Conservation (phyloP, 257 asterid genomes). For the Eucommia ulmoides region DNA sequence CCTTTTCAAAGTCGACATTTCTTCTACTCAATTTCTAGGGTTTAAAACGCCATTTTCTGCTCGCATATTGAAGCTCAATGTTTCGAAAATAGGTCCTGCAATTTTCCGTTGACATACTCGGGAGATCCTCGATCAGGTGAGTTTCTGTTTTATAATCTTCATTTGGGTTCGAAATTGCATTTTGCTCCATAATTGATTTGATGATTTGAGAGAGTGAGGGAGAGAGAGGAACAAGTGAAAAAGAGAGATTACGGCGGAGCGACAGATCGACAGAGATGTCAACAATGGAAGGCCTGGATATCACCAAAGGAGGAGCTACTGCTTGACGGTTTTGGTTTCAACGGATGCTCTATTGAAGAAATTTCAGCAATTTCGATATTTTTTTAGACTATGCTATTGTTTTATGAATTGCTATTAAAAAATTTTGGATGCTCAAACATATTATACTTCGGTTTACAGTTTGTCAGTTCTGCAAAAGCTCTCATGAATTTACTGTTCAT, state of each 20-base stretch:
- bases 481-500: too few species aligned
- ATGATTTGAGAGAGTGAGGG: background rate
- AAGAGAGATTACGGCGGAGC: too few species aligned
- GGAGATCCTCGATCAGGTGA: conserved; percentile 30
- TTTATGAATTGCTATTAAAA: too few species aligned
- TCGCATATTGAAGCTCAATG: background rate
- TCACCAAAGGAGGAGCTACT: background rate
- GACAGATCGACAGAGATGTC: too few species aligned
- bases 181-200: background rate
- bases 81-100: too few species aligned
- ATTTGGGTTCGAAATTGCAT: background rate
- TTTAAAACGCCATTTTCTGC: background rate
- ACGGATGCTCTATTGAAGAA: too few species aligned
- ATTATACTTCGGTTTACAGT: too few species aligned
- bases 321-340: background rate
- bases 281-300: background rate
- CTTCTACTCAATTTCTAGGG: conserved; percentile 1
- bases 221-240: background rate
- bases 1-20: background rate
- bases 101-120: conserved; percentile 5
- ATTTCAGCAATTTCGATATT: too few species aligned
- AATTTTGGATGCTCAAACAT: too few species aligned
- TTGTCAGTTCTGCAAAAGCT: too few species aligned
- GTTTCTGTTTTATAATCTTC: background rate
- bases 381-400: too few species aligned